Evolutionary conservation across 768 basidiomycete genomes (phyloP).

Genomic region (Mycena latifolia): DNA sequence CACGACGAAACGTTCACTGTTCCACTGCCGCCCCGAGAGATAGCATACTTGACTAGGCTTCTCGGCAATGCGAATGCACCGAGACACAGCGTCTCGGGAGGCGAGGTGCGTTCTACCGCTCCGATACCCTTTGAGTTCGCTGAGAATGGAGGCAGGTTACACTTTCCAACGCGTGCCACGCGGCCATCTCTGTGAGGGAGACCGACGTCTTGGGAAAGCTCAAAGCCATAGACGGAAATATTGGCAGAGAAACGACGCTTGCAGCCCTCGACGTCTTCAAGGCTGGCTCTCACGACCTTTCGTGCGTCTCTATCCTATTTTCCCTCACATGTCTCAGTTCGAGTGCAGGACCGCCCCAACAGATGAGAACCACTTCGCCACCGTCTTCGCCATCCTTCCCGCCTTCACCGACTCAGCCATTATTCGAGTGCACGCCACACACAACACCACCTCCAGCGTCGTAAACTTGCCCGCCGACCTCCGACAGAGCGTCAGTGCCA

Average conservation of each 20-base stretch:
- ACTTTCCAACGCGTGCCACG: not conserved
- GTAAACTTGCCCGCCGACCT: constrained; percentile 1
- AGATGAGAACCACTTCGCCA: not conserved
- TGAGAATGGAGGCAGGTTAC: not conserved
- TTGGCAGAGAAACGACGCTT: not conserved
- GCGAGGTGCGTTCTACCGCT: too few species aligned
- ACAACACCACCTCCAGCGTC: not conserved
- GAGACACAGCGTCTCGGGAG: too few species aligned
- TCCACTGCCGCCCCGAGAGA: constrained; percentile 8
- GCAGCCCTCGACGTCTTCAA: not conserved
- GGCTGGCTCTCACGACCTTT: constrained; percentile 10
- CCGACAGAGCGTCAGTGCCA: constrained; percentile 9
- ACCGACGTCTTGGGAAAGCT: not conserved
- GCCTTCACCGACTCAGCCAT: not conserved
- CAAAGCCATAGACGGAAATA: not conserved
- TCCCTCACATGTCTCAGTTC: not conserved
- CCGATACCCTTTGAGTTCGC: too few species aligned
- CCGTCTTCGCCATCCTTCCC: constrained; percentile 12
- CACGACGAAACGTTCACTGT: constrained; percentile 4
- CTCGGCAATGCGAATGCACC: constrained; percentile 8
- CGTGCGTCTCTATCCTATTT: constrained; percentile 3
- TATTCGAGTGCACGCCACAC: constrained; percentile 2
- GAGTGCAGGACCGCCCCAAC: not conserved
- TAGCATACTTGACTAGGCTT: constrained; percentile 1
- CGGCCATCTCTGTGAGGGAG: not conserved